Evolutionary conservation across 352 stramenopile genomes (phyloP).

Genomic region (Globisporangium nagaii): DNA sequence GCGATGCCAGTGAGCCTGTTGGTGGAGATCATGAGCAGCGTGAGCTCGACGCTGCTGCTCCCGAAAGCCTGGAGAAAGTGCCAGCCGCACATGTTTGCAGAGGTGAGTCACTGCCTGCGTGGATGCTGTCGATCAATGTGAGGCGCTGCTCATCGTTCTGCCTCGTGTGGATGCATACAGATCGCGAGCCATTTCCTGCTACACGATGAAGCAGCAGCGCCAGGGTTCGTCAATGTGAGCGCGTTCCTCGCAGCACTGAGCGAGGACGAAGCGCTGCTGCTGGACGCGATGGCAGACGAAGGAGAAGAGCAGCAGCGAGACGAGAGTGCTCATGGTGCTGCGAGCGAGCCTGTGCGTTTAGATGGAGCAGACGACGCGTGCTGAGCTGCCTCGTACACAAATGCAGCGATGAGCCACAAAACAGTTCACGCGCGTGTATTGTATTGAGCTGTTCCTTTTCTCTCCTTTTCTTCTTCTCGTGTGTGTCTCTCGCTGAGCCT

Average conservation of each 20-base stretch:
- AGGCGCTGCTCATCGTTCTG: no score
- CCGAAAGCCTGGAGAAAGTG: slow-evolving; percentile 35
- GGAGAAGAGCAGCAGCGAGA: background rate
- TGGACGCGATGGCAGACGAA: background rate
- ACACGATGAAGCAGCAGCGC: background rate
- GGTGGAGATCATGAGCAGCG: slow-evolving; percentile 26
- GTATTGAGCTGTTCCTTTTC: slow-evolving; percentile 1
- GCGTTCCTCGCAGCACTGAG: slow-evolving; percentile 29
- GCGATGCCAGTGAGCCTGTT: slow-evolving; percentile 21
- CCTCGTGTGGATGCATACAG: slow-evolving; percentile 19
- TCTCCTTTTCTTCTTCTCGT: background rate
- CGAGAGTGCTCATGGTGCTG: background rate
- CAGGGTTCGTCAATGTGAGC: slow-evolving; percentile 28
- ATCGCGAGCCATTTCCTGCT: slow-evolving; percentile 28
- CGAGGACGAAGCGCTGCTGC: slow-evolving; percentile 19
- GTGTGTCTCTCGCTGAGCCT: background rate
- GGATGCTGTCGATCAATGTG: background rate
- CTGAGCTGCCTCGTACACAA: no score
- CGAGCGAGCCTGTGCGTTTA: no score
- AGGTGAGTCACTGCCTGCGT: slow-evolving; percentile 22
- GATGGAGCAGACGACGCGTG: no score
- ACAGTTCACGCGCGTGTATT: slow-evolving; percentile 4
- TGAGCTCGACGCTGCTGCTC: slow-evolving; percentile 27
- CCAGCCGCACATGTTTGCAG: slow-evolving; percentile 30
- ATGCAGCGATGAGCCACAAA: no score